A percentile compares a stretch with the other conserved stretches of the same genome.
These are phyloP conservation scores for Quercus wislizeni DNA, from an alignment of 306 rosid species.

Conservation along the genomic window DNA sequence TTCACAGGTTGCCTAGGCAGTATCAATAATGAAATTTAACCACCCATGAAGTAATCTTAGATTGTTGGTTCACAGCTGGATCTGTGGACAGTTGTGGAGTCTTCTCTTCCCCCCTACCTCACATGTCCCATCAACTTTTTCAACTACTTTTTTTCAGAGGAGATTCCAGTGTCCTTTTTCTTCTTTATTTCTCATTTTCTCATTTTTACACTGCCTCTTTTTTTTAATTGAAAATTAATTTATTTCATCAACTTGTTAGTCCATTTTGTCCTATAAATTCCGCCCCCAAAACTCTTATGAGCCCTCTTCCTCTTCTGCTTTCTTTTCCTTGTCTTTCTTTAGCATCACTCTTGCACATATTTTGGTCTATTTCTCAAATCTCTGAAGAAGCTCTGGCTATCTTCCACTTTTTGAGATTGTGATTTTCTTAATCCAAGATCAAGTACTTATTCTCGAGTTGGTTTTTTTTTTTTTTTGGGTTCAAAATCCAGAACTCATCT, in stretches of 20 bases:
- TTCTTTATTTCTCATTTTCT: constrained; percentile 1
- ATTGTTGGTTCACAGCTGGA: constrained; percentile 70
- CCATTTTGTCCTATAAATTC: constrained; percentile 54
- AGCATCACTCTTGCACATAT: constrained; percentile 10
- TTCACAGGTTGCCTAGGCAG: too few relatives aligned
- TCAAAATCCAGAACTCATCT: not conserved
- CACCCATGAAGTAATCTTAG: constrained; percentile 16
- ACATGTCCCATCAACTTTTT: constrained; percentile 33
- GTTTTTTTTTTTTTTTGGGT: too few relatives aligned
- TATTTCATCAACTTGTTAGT: constrained; percentile 27
- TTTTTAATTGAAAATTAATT: not conserved
- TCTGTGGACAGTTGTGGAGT: constrained; percentile 31
- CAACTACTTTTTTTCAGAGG: not conserved
- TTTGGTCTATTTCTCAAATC: constrained; percentile 17
- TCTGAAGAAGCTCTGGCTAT: constrained; percentile 18
- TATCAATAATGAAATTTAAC: constrained; percentile 15
- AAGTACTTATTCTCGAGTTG: not conserved
- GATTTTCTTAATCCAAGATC: not conserved
- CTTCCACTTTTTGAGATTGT: constrained; percentile 22
- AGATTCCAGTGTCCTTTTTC: constrained; percentile 28
- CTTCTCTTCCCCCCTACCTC: constrained; percentile 19
- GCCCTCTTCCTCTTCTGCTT: constrained; percentile 37
- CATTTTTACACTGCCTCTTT: not conserved
- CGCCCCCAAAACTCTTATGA: not conserved
- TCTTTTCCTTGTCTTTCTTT: constrained; percentile 6